These are phyloP conservation scores for Aureobasidium namibiae DNA, from an alignment of 2,329 filamentous ascomycete genomes.

Conservation along the genomic window DNA sequence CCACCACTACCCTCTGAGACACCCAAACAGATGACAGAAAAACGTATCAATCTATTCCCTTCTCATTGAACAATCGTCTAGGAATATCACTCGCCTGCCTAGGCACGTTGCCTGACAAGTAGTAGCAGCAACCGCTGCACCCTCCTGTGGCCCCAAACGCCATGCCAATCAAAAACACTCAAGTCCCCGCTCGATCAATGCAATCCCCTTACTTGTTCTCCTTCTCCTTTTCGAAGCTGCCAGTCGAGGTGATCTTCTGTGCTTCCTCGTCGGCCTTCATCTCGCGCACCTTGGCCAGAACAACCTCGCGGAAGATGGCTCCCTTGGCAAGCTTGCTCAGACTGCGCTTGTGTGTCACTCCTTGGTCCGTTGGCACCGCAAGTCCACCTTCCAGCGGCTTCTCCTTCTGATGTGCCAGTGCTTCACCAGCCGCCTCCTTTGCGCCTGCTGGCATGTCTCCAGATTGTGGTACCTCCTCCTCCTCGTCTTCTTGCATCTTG, in stretches of 20 bases:
- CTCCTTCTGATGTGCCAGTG: slow-evolving; percentile 26
- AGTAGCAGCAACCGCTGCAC: neutral
- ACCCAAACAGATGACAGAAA: neutral
- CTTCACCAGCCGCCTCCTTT: slow-evolving; percentile 46
- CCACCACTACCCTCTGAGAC: too few species aligned
- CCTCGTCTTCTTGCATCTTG: slow-evolving; percentile 86
- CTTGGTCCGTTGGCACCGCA: slow-evolving; percentile 19
- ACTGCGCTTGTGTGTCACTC: slow-evolving; percentile 39
- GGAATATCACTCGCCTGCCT: neutral
- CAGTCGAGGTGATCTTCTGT: slow-evolving; percentile 16
- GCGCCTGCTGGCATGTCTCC: slow-evolving; percentile 56
- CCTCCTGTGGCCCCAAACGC: slow-evolving; percentile 2
- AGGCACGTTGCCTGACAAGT: neutral
- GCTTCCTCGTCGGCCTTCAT: slow-evolving; percentile 77
- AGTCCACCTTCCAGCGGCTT: slow-evolving; percentile 15
- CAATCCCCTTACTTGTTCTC: neutral
- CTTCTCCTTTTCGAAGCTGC: neutral
- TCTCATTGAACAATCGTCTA: neutral
- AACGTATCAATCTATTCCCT: neutral
- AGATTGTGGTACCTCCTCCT: slow-evolving; percentile 54
- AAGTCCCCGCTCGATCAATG: neutral
- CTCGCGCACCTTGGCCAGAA: slow-evolving; percentile 85
- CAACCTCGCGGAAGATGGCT: slow-evolving; percentile 88
- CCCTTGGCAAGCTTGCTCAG: slow-evolving; percentile 53
- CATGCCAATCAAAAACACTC: neutral